Base-by-base conservation (phyloP, 1,284 basidiomycete genomes). In the Marasmius fiardii region DNA sequence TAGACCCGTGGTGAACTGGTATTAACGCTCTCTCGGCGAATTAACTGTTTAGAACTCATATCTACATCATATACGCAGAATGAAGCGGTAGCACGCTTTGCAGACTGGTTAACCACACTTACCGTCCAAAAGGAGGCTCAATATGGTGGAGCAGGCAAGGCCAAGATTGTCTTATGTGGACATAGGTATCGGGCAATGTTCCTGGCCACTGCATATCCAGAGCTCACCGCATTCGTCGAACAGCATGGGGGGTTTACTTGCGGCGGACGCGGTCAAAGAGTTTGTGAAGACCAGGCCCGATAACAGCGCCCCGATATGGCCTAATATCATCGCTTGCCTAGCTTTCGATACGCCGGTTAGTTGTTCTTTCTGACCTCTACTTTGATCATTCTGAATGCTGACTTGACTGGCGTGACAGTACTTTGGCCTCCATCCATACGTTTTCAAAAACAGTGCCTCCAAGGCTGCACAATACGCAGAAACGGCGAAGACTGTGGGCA, bases 261-360 rank as follows among this genome's bases (percentile, higher is more conserved):
- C 90, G 24, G 92, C 93, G 1, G 95, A 98, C 64, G 83, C 92
- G 1, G 74, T 94, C 21, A 72, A 90, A 24, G 88, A 86, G 61
- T 90, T 96, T 58, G 77, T 85, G 20, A 74, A 77, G 16, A 78
- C 85, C 31, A 73, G 85, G 20, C 80, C 85, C 11, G 86, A 91
- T 62, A 71, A 69, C 50, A 62, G 66, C n/a, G 80, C 83, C 1
- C 86, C 88, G 0, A 69, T 94, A 1, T 95, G 93, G 92, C 93
- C 92, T 1, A 83, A 81, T 49, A 88, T 95, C 48, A 77, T 92
- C 35, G 92, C 86, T 5, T 88, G 88, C 59, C 74, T 93, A 56
- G 90, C 95, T 1, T 97, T 90, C 66, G 95, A 98, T 66, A 96
- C 95, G 1, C 95, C 94, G 6, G 92, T 92, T 71, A 64, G 87